These are phyloP conservation scores for Geotrichum citri-aurantii DNA, from an alignment of 1,139 yeast species.

Conservation along the genomic window DNA sequence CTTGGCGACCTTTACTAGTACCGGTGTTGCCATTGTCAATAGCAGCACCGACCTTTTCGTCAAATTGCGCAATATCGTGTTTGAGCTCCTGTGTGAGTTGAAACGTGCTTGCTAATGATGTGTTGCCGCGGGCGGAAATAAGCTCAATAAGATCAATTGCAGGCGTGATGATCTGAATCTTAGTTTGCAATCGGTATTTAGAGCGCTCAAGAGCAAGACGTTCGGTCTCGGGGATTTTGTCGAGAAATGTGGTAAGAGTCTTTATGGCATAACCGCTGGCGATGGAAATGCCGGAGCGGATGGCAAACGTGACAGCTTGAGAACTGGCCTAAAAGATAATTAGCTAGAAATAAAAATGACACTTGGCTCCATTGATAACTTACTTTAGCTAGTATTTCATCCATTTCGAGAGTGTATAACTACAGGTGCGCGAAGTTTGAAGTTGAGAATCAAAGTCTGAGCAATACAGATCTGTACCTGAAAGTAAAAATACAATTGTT, in stretches of 20 bases:
- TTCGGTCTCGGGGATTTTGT: constrained; percentile 56
- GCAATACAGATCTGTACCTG: not conserved
- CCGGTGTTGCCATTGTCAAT: constrained; percentile 12
- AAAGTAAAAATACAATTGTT: no score
- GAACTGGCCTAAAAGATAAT: constrained; percentile 50
- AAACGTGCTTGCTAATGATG: constrained; percentile 54
- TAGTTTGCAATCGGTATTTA: constrained; percentile 48
- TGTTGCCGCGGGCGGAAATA: constrained; percentile 67
- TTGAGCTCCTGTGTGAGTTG: constrained; percentile 53
- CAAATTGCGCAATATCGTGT: constrained; percentile 55
- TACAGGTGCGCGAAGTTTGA: not conserved
- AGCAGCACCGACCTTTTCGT: constrained; percentile 40
- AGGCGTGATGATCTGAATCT: constrained; percentile 57
- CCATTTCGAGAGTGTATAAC: constrained; percentile 8
- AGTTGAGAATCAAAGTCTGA: not conserved
- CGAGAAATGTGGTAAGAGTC: constrained; percentile 54
- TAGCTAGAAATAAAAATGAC: not conserved
- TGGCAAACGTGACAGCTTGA: constrained; percentile 76
- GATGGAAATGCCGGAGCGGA: constrained; percentile 66
- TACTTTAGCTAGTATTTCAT: constrained; percentile 19
- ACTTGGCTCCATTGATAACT: no score
- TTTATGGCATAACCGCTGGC: constrained; percentile 74
- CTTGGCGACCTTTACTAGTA: constrained; percentile 25
- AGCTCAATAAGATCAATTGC: constrained; percentile 67
- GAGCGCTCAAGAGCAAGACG: constrained; percentile 42